A percentile compares a stretch with the other conserved stretches of the same genome.
phyloP scores from a whole-genome alignment of 805 yeast genomes.

The Limtongia smithiae region DNA sequence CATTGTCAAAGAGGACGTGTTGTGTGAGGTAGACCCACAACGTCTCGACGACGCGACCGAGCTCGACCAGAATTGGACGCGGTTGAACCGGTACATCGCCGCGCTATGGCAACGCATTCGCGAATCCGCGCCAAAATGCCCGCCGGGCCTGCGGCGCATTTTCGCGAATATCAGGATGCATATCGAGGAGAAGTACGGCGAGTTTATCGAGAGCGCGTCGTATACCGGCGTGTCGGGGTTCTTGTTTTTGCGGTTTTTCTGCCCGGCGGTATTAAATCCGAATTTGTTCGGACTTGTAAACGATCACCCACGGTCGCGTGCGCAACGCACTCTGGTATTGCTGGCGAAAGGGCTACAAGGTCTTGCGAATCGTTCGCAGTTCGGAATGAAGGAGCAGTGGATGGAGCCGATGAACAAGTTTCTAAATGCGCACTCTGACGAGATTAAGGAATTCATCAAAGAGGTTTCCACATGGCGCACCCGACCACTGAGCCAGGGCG shows the following conservation, averaged over 20 bases:
- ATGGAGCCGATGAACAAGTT: conserved; percentile 67
- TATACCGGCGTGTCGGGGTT: conserved; percentile 79
- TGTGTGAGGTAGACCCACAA: conserved; percentile 79
- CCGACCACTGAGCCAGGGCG: conserved; percentile 7
- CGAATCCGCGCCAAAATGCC: conserved; percentile 68
- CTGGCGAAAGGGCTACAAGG: conserved; percentile 76
- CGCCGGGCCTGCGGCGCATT: conserved; percentile 60
- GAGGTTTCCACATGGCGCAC: conserved; percentile 48
- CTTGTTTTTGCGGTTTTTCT: conserved; percentile 75
- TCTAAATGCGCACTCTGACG: conserved; percentile 52
- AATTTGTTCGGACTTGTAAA: conserved; percentile 71
- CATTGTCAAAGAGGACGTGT: conserved; percentile 48
- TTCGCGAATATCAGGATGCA: conserved; percentile 60
- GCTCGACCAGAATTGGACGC: conserved; percentile 31
- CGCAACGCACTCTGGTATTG: conserved; percentile 75
- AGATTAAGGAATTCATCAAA: conserved; percentile 66
- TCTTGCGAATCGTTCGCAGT: conserved; percentile 69
- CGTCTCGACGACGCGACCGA: conserved; percentile 42
- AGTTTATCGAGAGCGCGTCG: conserved; percentile 36
- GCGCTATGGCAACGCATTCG: conserved; percentile 63
- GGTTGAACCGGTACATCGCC: conserved; percentile 27
- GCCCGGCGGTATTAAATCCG: conserved; percentile 91
- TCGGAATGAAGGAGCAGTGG: conserved; percentile 83
- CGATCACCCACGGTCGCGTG: conserved; percentile 64
- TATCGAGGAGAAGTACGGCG: conserved; percentile 43